Base-by-base conservation (phyloP, 305 asterid species). In the Fraxinus latifolia region DNA sequence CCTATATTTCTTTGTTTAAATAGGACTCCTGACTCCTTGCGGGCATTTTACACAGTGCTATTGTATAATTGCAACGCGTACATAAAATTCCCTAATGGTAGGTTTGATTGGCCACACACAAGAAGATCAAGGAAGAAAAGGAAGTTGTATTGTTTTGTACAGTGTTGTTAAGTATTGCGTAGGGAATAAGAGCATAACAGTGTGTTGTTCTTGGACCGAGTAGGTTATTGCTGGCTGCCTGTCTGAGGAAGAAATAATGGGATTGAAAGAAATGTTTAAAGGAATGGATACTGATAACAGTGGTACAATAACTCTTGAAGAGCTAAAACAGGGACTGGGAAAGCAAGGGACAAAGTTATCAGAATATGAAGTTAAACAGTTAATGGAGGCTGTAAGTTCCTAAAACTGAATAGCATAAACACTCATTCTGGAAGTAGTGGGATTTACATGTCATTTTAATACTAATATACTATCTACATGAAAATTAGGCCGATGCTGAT, bases 401-500 rank as follows among this genome's bases (percentile, higher is more conserved):
- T 14, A 58, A 6, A 4, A 14, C 58, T 14, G 58, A 47, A 47
- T 47, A 47, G 29, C 27, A 17, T 5, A 58, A 19, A 58, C 7
- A 21, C 4, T 60, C 32, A 60, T 60, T 21, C 27, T 77, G 47
- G 5, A n/a, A n/a, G 5, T 15, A 42, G 25, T 2, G 3, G 29
- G 6, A 8, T 6, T 47, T 42, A 8, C 25, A 60, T 14, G 58
- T 60, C 29, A 21, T 17, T 60, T 12, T 60, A 60, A 60, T 60
- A 21, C 31, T 60, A 60, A 60, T 60, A 19, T 47, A 5, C 70
- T 21, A 19, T 60, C 70, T 19, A 19, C 29, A 60, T 19, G 70
- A 73, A 25, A 65, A 31, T 50, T 79, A 93, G 99, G 99, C 97
- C 67, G 99, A 95, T 81, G 98, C 97, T 33, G 99, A 95, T 87